Base-by-base conservation (phyloP, 1,139 yeast species). In the Scheffersomyces segobiensis region DNA sequence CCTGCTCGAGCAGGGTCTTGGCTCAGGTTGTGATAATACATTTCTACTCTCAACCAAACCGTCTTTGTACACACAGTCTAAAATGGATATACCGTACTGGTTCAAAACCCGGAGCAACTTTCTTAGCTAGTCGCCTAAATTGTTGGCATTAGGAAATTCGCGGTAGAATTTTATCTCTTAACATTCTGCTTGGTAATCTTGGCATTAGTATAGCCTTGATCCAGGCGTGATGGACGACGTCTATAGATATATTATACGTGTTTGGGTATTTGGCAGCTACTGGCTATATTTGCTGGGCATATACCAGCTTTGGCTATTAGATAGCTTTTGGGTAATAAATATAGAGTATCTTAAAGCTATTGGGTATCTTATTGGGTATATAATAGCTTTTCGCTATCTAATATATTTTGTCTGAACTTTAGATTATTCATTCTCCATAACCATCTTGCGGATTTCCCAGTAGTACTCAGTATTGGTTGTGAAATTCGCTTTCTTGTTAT, bases 401-500 rank as follows among this genome's bases (percentile, higher is more conserved):
- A 49, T 47, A 55, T 6, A 52, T 49, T 4, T 32, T 10, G 14
- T 2, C 42, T 8, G 4, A 32, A 8, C 14, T 12, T 14, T 32
- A 4, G 42, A 50, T 57, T 53, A 60, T 53, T 72, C 75, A 57
- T 74, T 72, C 56, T 79, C 83, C 63, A 79, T 74, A 3, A 85
- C 86, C 83, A 85, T 78, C 59, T 79, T 78, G 52, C 88, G 71
- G 52, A 85, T 84, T 64, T 85, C 89, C 79, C 84, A 79, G 63
- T 79, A 74, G 65, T 81, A 77, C 52, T 82, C 85, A 46, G 74
- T 67, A 58, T 74, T 78, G 60, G 69, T 52, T 26, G 52, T 53
- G 4, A 53, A 58, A 6, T 52, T 51, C 22, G n/a, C 7, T 48
- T 48, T 48, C 42, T 57, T 64, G 21, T 58, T 60, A 20, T 62